Conservation (phyloP, 179 eudicot species). For the Gypsophila paniculata region DNA sequence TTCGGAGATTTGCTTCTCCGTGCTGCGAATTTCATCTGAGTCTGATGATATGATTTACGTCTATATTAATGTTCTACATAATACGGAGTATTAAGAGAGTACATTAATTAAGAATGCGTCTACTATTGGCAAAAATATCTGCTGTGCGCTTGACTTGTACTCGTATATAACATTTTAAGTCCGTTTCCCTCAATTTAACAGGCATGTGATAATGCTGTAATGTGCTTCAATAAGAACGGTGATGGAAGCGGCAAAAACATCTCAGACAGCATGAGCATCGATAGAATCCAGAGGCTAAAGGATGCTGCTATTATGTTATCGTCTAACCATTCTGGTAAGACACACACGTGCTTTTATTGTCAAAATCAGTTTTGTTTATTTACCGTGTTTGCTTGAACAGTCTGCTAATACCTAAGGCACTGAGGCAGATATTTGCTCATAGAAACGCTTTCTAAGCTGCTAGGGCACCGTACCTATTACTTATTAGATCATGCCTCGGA, state of each 20-base stretch:
- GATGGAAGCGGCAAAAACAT: constrained; percentile 18
- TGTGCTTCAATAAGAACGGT: constrained; percentile 27
- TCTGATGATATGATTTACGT: not conserved
- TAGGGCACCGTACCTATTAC: too few species aligned
- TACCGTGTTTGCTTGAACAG: not conserved
- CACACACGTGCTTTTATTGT: not conserved
- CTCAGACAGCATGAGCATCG: constrained; percentile 22
- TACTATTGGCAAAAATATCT: not conserved
- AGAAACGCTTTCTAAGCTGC: too few species aligned
- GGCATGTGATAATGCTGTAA: constrained; percentile 68
- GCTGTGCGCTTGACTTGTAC: not conserved
- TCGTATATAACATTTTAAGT: not conserved
- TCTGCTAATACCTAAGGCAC: too few species aligned
- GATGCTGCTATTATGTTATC: constrained; percentile 43
- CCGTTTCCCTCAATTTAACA: constrained; percentile 16
- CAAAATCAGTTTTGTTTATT: not conserved
- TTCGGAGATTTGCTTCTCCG: too few species aligned
- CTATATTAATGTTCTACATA: too few species aligned
- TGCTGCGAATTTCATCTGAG: too few species aligned
- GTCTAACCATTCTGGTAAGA: constrained; percentile 49
- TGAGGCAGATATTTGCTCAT: too few species aligned
- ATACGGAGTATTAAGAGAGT: too few species aligned
- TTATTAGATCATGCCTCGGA: too few species aligned
- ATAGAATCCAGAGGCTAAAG: constrained; percentile 47
- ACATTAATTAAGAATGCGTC: not conserved